Evolutionary conservation across 2,329 filamentous ascomycete species (phyloP).

Genomic region (Pezicula neosporulosa): DNA sequence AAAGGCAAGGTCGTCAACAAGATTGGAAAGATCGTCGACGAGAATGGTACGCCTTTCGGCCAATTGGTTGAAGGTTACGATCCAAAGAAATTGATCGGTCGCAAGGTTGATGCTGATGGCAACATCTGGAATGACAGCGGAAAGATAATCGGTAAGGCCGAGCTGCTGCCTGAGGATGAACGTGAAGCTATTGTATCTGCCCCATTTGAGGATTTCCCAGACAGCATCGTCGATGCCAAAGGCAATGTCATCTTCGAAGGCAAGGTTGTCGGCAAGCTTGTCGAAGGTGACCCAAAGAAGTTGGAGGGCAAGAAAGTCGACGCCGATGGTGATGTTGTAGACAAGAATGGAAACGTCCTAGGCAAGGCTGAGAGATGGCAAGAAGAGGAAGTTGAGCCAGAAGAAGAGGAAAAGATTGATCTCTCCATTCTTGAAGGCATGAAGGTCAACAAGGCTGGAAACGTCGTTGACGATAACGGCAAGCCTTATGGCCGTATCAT

Average conservation of each 20-base stretch:
- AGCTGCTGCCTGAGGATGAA: constrained; percentile 57
- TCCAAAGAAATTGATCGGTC: constrained; percentile 59
- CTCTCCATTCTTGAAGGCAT: constrained; percentile 47
- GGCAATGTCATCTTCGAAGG: constrained; percentile 50
- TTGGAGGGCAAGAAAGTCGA: constrained; percentile 69
- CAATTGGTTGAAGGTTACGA: constrained; percentile 60
- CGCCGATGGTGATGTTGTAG: constrained; percentile 77
- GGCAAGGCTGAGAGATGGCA: constrained; percentile 28
- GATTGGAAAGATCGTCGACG: constrained; percentile 49
- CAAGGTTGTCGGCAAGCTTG: constrained; percentile 52
- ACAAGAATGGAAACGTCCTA: constrained; percentile 64
- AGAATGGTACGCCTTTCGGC: constrained; percentile 47
- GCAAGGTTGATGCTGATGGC: constrained; percentile 62
- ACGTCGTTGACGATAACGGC: constrained; percentile 51
- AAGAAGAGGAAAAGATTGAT: constrained; percentile 30
- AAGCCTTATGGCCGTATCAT: constrained; percentile 58
- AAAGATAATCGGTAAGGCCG: constrained; percentile 62
- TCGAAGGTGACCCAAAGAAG: constrained; percentile 60
- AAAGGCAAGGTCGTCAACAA: constrained; percentile 54
- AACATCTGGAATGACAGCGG: constrained; percentile 70
- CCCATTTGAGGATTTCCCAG: constrained; percentile 57
- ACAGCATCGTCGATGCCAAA: constrained; percentile 46
- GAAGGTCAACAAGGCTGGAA: constrained; percentile 57
- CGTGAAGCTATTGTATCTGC: constrained; percentile 41
- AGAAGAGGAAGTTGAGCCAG: constrained; percentile 26